Evolutionary conservation across 2,329 filamentous ascomycete species (phyloP), one percentile per base, ranked within the genome.

Genomic region (Elsinoe australis): DNA sequence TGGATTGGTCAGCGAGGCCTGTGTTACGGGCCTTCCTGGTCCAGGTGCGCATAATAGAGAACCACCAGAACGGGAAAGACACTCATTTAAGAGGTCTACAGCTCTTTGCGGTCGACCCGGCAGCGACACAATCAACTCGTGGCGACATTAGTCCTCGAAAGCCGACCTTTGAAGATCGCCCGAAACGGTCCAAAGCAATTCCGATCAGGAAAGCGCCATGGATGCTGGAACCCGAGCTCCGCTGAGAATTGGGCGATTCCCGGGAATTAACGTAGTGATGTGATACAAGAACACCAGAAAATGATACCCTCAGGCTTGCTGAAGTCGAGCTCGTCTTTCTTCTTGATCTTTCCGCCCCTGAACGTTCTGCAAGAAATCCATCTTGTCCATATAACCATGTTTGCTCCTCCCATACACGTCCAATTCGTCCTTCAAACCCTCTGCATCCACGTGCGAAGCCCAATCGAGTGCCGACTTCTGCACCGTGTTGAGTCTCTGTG

Each of bases 11-110:
- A 72, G 39, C 80, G 80, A 59, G 83, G 76, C 71, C 71, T 58
- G 85, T 89, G 1, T 76, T 96, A 14, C 80, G 89, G 52, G 88
- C 86, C 12, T 95, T 90, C 69, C 79, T 96, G 22, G 75, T 98
- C 21, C 89, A 96, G 65, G 82, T 96, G 60, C 82, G 85, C 56
- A 83, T 98, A 41, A 77, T 90, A 45, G 92, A 96, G 69, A 98
- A 98, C 61, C 92, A 98, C 64, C 92, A 98, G 68, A 98, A 98
- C 64, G 92, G 92, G 54, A 98, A 98, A 65, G 92, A 98, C 64
- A 98, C 92, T n/a, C 92, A 98, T 71, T 76, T 98, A 18, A 78
- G 92, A 12, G 90, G 88, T 1, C 77, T 98, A 64, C 94, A 95
- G 69, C 83, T 96, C 7, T 98, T 82, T 59, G 75, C 78, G 3